Base-by-base conservation (phyloP, 2,329 filamentous ascomycete species). In the Aspergillus aculeatus region DNA sequence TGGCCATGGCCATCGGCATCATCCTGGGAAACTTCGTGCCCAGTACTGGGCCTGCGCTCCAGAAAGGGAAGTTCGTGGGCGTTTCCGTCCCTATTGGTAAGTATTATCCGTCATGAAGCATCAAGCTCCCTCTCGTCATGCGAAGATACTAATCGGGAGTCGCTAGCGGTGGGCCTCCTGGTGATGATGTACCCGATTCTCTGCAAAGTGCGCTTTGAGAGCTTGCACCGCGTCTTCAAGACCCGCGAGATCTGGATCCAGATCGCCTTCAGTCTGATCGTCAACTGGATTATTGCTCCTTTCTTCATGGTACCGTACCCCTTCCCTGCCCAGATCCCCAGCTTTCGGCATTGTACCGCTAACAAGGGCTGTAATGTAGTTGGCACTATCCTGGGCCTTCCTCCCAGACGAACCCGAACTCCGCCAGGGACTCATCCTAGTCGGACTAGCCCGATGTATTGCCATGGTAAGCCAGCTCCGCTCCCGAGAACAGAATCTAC, bases 101-200 rank as follows among this genome's bases (percentile, higher is more conserved):
- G 26, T 9, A 0, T 9, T 29, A 2, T 29, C 7, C 2, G 26
- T 9, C 26, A 29, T 29, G 7, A 29, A 9, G 7, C 26, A 9
- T 29, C 26, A 29, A 29, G 2, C 9, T 29, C 26, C 9, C 26
- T 10, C 26, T 7, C 26, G 26, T 10, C 26, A 29, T 9, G 3
- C 26, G 26, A 29, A 9, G 26, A 29, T 57, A 16, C 31, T n/a
- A 12, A 50, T 51, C 21, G 2, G 16, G 7, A 11, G 12, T 57
- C 35, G 19, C 16, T 54, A 90, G 91, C 91, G 0, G 79, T 96
- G 50, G 91, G 92, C 0, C 78, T 96, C 0, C 82, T 96, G 1
- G 87, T 96, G 47, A 96, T 96, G 91, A 96, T 96, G 91, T 96
- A 95, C 70, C 92, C 92, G 0, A 96, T 96, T 60, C 80, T 96